phyloP scores from a whole-genome alignment of 352 stramenopile species.

The Phytophthora pseudosyringae region DNA sequence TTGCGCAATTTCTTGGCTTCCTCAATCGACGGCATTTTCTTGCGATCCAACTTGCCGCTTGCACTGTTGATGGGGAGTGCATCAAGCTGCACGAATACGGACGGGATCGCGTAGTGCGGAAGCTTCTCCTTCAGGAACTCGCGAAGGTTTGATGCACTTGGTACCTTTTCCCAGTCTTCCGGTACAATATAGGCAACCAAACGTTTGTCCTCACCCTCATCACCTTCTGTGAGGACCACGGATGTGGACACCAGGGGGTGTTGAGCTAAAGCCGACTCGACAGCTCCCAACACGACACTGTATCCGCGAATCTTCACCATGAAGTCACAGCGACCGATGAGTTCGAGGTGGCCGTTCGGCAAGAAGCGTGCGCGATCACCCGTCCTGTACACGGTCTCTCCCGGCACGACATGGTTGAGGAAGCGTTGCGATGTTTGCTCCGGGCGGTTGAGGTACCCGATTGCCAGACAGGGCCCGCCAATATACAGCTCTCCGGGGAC shows the following conservation, averaged over 20 bases:
- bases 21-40: slow-evolving; percentile 82
- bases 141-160: slow-evolving; percentile 66
- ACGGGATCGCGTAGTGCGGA: slow-evolving; percentile 85
- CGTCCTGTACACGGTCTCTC: slow-evolving; percentile 91
- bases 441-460: slow-evolving; percentile 85
- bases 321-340: slow-evolving; percentile 94
- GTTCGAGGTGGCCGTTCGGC: slow-evolving; percentile 90
- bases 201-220: slow-evolving; percentile 88
- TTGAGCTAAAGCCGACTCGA: slow-evolving; percentile 91
- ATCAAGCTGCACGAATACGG: slow-evolving; percentile 81
- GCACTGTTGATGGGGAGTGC: slow-evolving; percentile 88
- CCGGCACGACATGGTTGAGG: slow-evolving; percentile 65
- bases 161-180: slow-evolving; percentile 72
- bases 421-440: slow-evolving; percentile 84
- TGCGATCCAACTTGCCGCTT: slow-evolving; percentile 91
- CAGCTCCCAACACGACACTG: slow-evolving; percentile 92
- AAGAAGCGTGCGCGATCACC: slow-evolving; percentile 92
- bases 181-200: slow-evolving; percentile 93
- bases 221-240: slow-evolving; percentile 91
- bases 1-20: slow-evolving; percentile 70
- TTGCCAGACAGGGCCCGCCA: slow-evolving; percentile 82
- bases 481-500: slow-evolving; percentile 88
- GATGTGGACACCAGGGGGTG: slow-evolving; percentile 85
- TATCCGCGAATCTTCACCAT: slow-evolving; percentile 97
- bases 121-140: slow-evolving; percentile 79